Base-by-base conservation (phyloP, 2,329 filamentous ascomycete species). In the Aureobasidium sp. region DNA sequence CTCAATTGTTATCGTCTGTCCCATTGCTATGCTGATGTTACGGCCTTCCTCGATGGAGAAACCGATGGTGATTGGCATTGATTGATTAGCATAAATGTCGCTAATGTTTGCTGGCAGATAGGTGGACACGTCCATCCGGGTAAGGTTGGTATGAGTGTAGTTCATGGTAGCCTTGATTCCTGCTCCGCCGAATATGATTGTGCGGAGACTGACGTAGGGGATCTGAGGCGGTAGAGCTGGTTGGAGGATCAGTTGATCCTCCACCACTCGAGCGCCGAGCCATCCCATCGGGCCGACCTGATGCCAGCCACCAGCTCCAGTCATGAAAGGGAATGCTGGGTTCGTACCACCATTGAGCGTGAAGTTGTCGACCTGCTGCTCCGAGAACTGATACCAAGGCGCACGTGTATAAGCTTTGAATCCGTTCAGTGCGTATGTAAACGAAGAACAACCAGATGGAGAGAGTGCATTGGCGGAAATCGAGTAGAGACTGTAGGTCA, bases 401-500 rank as follows among this genome's bases (percentile, higher is more conserved):
- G 80, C 83, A 16, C 87, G 79, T 0, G 81, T 75, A 66, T 90
- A 90, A 0, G 86, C 86, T 32, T 83, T 76, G 34, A 81, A 83
- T 0, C 83, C 82, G 64, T 85, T 84, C 21, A 88, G 77, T 7
- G 83, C 80, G 68, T 89, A 89, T 0, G 86, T 89, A 69, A 84
- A 88, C 4, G 83, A 81, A 1, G 85, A 83, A 70, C 87, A 89
- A 2, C 87, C 87, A 2, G 85, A 86, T 2, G 81, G 82, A 1
- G 84, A 85, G 11, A 88, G 77, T 51, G 83, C 78, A 61, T 85
- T 87, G 14, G 86, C 85, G 34, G 85, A 82, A 51, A 89, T 82
- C 50, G 83, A 82, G 71, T 88, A 89, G 10, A 87, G 83, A 10
- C 84, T 84, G 71, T 87, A 90, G 1, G 87, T 89, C 87, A 90